Evolutionary conservation across 305 asterid species (phyloP).

Genomic region (Nicotiana rustica): DNA sequence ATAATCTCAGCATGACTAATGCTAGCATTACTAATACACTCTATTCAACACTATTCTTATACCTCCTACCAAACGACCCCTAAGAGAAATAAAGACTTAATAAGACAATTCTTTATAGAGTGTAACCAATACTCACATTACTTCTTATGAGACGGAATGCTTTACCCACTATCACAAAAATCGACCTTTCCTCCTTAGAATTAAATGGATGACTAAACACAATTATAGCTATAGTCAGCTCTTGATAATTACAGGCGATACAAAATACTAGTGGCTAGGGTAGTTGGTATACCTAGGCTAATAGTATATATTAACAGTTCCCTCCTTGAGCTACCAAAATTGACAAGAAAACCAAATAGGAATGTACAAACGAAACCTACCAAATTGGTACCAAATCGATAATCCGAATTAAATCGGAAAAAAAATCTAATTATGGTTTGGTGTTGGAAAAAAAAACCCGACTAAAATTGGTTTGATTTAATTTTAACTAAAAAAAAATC

Average conservation of each 20-base stretch:
- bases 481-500: too few relatives aligned
- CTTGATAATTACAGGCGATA: neutral
- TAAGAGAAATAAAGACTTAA: constrained; percentile 23
- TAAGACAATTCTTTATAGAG: neutral
- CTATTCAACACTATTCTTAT: too few relatives aligned
- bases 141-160: neutral
- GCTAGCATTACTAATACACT: too few relatives aligned
- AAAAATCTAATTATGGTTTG: too few relatives aligned
- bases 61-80: neutral
- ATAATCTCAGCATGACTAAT: too few relatives aligned
- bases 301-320: neutral
- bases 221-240: neutral
- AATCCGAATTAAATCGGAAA: too few relatives aligned
- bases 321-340: neutral
- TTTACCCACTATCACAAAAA: neutral
- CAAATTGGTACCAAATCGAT: too few relatives aligned
- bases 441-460: too few relatives aligned
- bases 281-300: neutral
- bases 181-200: neutral
- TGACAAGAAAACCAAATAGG: neutral
- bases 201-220: neutral
- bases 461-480: too few relatives aligned
- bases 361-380: too few relatives aligned
- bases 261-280: neutral
- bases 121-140: constrained; percentile 1